These are phyloP conservation scores for Globomyces sp. DNA, from an alignment of 371 early-diverging fungal genomes.

Conservation along the genomic window DNA sequence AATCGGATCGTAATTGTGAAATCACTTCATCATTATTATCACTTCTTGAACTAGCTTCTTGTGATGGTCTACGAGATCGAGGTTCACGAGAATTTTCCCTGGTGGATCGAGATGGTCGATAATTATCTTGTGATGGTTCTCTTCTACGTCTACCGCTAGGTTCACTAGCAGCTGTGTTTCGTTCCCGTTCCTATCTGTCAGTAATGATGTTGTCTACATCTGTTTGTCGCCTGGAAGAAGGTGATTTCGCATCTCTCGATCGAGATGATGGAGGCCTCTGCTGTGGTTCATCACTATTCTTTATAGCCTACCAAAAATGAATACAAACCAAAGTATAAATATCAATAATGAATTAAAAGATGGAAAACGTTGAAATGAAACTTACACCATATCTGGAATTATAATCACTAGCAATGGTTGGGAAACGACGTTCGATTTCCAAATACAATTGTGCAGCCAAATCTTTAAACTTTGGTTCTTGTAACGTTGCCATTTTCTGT, in stretches of 20 bases:
- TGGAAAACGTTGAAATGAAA: neutral
- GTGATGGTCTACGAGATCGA: neutral
- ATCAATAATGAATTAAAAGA: too few relatives aligned
- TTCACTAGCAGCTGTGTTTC: constrained; percentile 13
- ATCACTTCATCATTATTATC: constrained; percentile 18
- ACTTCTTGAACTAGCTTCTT: neutral
- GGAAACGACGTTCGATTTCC: constrained; percentile 17
- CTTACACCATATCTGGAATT: constrained; percentile 10
- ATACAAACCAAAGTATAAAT: too few relatives aligned
- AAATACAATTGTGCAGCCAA: constrained; percentile 6
- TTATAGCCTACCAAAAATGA: too few relatives aligned
- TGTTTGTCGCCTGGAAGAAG: too few relatives aligned
- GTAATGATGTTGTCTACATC: too few relatives aligned
- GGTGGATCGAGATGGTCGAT: neutral
- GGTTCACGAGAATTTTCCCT: constrained; percentile 15
- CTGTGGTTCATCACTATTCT: too few relatives aligned
- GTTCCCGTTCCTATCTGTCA: neutral
- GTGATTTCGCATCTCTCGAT: too few relatives aligned
- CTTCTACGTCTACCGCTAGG: constrained; percentile 10
- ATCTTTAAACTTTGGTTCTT: constrained; percentile 54
- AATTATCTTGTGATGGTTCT: constrained; percentile 7
- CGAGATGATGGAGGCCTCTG: too few relatives aligned
- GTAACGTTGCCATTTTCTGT: constrained; percentile 83
- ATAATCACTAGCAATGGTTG: constrained; percentile 9
- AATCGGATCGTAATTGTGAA: constrained; percentile 16